These are phyloP conservation scores for Lolium multiflorum DNA, from an alignment of 176 grass and related monocot genomes.

Conservation along the genomic window DNA sequence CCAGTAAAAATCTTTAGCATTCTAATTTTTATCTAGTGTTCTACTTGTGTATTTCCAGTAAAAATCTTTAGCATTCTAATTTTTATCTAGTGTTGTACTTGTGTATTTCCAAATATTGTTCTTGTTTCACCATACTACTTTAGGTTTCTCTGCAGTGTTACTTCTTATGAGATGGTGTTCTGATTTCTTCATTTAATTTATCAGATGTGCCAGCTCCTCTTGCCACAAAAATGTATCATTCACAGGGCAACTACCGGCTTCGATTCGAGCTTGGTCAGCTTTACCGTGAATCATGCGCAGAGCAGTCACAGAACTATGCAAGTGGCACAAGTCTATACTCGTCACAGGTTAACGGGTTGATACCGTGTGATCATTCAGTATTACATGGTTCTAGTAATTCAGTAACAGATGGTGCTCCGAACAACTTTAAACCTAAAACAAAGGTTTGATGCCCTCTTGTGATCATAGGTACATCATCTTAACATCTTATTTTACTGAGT, in stretches of 20 bases:
- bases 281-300: constrained; percentile 54
- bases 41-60: not conserved
- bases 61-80: constrained; percentile 21
- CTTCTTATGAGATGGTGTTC: constrained; percentile 23
- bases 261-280: constrained; percentile 65
- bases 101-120: not conserved
- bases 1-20: not conserved
- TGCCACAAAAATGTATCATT: constrained; percentile 84
- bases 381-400: constrained; percentile 32
- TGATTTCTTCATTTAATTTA: constrained; percentile 42
- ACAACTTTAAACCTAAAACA: constrained; percentile 38
- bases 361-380: constrained; percentile 36
- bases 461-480: constrained; percentile 19
- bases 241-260: constrained; percentile 60
- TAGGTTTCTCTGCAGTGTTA: constrained; percentile 5
- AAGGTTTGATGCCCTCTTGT: constrained; percentile 41
- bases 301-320: constrained; percentile 38
- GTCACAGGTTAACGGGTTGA: constrained; percentile 46
- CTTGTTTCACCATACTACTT: constrained; percentile 1
- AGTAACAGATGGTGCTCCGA: constrained; percentile 38
- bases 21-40: constrained; percentile 8
- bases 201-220: constrained; percentile 68
- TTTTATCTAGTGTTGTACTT: not conserved
- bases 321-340: constrained; percentile 22
- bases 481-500: constrained; percentile 35